Evolutionary conservation across 2,329 filamentous ascomycete species (phyloP).

Genomic region (Penicillium sp.): DNA sequence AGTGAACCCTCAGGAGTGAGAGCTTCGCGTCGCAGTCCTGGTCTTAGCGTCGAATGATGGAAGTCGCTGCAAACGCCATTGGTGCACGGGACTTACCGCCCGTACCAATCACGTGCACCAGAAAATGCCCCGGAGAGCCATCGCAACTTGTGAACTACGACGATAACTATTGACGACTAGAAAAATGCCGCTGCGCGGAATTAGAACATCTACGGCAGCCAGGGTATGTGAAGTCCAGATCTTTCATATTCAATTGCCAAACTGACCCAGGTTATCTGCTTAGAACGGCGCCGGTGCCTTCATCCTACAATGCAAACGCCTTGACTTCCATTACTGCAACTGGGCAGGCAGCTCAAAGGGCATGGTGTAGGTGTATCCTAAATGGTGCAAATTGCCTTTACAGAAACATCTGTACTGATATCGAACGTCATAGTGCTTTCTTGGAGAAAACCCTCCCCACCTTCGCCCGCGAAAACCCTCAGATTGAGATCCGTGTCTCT

Average conservation of each 20-base stretch:
- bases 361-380: conserved; percentile 70
- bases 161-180: conserved; percentile 8
- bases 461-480: conserved; percentile 78
- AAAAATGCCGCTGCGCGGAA: conserved; percentile 45
- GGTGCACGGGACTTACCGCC: conserved; percentile 1
- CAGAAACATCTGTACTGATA: not conserved
- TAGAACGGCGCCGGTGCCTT: conserved; percentile 97
- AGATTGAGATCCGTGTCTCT: conserved; percentile 88
- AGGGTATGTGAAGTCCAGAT: conserved; percentile 48
- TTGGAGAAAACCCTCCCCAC: conserved; percentile 70
- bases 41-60: conserved; percentile 12
- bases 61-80: conserved; percentile 10
- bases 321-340: conserved; percentile 98
- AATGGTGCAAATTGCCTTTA: not conserved
- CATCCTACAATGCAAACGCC: conserved; percentile 91
- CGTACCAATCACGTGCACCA: conserved; percentile 8
- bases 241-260: not conserved
- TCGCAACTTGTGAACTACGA: conserved; percentile 4
- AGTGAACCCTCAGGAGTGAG: conserved; percentile 15
- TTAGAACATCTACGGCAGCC: conserved; percentile 54
- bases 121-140: conserved; percentile 26
- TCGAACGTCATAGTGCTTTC: conserved; percentile 60
- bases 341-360: conserved; percentile 88
- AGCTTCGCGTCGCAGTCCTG: conserved; percentile 16
- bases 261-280: conserved; percentile 6